A percentile compares a stretch with the other conserved stretches of the same genome.
Evolutionary conservation across 2,329 filamentous ascomycete species (phyloP).

Genomic region (Pseudogymnoascus sp.): DNA sequence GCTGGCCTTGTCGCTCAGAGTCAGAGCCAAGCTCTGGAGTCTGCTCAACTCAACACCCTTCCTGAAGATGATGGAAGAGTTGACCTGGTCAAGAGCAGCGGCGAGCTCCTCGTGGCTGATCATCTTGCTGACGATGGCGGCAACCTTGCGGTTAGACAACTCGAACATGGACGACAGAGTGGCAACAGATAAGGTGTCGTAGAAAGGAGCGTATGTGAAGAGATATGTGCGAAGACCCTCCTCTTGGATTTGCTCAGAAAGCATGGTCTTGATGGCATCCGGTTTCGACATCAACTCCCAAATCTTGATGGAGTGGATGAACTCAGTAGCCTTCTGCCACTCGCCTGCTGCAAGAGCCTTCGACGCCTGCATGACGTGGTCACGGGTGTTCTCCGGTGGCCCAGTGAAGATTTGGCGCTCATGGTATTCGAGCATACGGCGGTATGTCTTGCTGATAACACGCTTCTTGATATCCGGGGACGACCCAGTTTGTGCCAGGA

Average conservation of each 20-base stretch:
- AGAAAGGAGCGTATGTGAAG: slow-evolving; percentile 98
- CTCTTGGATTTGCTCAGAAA: slow-evolving; percentile 96
- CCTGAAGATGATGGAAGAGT: slow-evolving; percentile 94
- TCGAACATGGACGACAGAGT: slow-evolving; percentile 94
- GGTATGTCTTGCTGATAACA: slow-evolving; percentile 98
- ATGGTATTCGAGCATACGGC: slow-evolving; percentile 98
- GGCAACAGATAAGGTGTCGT: slow-evolving; percentile 85
- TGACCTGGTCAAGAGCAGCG: slow-evolving; percentile 95
- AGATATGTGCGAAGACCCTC: slow-evolving; percentile 97
- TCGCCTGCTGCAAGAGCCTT: slow-evolving; percentile 94
- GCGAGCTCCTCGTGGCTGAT: slow-evolving; percentile 98
- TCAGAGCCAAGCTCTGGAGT: slow-evolving; percentile 89
- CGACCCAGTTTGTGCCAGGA: slow-evolving; percentile 92
- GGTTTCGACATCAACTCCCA: slow-evolving; percentile 96
- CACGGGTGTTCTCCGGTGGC: slow-evolving; percentile 95
- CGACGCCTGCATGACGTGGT: slow-evolving; percentile 98
- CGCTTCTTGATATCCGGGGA: slow-evolving; percentile 96
- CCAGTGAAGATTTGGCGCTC: slow-evolving; percentile 99
- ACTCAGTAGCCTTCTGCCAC: slow-evolving; percentile 93
- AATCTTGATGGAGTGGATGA: slow-evolving; percentile 98
- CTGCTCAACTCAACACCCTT: slow-evolving; percentile 98
- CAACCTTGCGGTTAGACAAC: slow-evolving; percentile 80
- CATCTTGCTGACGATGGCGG: slow-evolving; percentile 98
- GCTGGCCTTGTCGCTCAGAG: slow-evolving; percentile 92
- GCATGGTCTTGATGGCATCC: slow-evolving; percentile 93